Evolutionary conservation across 2,329 filamentous ascomycete species (phyloP).

Genomic region (Colletotrichum costaricense): DNA sequence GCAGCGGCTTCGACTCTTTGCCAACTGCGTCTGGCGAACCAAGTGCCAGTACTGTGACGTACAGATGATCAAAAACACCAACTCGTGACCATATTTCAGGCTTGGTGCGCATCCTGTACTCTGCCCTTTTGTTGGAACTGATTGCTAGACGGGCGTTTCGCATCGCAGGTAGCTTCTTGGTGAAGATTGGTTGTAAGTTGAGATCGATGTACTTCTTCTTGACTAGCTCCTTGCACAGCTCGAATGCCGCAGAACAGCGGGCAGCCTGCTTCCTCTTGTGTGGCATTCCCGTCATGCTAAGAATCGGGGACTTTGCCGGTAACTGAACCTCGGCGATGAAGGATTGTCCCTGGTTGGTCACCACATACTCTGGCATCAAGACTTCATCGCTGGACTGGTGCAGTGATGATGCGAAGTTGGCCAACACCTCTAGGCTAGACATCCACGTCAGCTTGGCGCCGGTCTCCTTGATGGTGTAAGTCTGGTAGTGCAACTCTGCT

Average conservation of each 20-base stretch:
- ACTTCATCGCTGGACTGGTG: conserved; percentile 54
- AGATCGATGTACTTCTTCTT: conserved; percentile 76
- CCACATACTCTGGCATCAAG: conserved; percentile 67
- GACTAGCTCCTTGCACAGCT: conserved; percentile 79
- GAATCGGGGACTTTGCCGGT: conserved; percentile 79
- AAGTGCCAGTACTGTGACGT: conserved; percentile 71
- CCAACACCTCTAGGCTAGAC: conserved; percentile 77
- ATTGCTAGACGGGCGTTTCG: conserved; percentile 88
- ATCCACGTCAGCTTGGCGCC: conserved; percentile 84
- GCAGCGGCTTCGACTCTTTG: conserved; percentile 70
- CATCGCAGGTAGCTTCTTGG: conserved; percentile 80
- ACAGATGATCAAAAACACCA: conserved; percentile 64
- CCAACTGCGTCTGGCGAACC: conserved; percentile 65
- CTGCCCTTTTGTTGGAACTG: conserved; percentile 78
- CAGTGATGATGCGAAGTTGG: conserved; percentile 79
- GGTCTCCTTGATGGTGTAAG: conserved; percentile 71
- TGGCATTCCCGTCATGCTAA: conserved; percentile 70
- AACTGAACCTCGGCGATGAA: conserved; percentile 85
- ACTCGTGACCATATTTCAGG: conserved; percentile 76
- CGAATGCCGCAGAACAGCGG: conserved; percentile 90
- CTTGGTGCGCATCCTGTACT: conserved; percentile 84
- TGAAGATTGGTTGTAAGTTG: conserved; percentile 78
- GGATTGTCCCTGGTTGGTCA: conserved; percentile 64
- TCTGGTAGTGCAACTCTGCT: conserved; percentile 59
- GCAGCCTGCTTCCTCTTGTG: conserved; percentile 80